Evolutionary conservation across 441 rosid species (phyloP).

Genomic region (Euphorbia neoarborescens): DNA sequence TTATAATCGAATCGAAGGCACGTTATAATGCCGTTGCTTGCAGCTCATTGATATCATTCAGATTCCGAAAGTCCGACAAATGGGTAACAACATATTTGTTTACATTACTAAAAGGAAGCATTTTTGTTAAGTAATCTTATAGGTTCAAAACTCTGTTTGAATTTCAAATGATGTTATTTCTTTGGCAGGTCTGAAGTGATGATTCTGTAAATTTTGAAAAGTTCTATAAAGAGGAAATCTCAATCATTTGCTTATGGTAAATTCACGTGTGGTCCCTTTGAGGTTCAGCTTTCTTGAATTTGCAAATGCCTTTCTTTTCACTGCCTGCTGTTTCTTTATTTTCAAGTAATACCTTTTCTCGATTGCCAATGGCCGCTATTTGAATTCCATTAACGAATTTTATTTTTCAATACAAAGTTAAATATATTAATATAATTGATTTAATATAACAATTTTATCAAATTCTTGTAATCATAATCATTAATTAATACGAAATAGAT

Average conservation of each 20-base stretch:
- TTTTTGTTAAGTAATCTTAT: slow-evolving; percentile 22
- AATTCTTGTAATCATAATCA: no score
- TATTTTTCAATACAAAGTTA: no score
- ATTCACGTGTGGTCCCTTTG: slow-evolving; percentile 12
- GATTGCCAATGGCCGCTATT: background rate
- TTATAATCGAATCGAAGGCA: slow-evolving; percentile 72
- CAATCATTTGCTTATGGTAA: slow-evolving; percentile 15
- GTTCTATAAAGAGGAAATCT: slow-evolving; percentile 6
- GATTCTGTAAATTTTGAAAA: slow-evolving; percentile 32
- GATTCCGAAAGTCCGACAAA: slow-evolving; percentile 11
- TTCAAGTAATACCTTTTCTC: background rate
- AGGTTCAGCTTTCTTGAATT: slow-evolving; percentile 20
- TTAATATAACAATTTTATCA: no score
- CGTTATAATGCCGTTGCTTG: slow-evolving; percentile 30
- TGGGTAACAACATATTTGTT: slow-evolving; percentile 13
- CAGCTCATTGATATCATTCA: slow-evolving; percentile 29
- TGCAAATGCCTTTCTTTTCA: slow-evolving; percentile 1
- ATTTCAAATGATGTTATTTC: slow-evolving; percentile 30
- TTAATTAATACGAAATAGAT: no score
- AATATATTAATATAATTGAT: no score
- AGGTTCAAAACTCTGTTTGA: slow-evolving; percentile 25
- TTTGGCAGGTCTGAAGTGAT: slow-evolving; percentile 27
- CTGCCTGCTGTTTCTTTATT: background rate
- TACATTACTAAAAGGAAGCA: slow-evolving; percentile 20
- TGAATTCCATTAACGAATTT: no score